These are phyloP conservation scores for Trichoderma sp. DNA, from an alignment of 2,329 filamentous ascomycete genomes.

Conservation along the genomic window DNA sequence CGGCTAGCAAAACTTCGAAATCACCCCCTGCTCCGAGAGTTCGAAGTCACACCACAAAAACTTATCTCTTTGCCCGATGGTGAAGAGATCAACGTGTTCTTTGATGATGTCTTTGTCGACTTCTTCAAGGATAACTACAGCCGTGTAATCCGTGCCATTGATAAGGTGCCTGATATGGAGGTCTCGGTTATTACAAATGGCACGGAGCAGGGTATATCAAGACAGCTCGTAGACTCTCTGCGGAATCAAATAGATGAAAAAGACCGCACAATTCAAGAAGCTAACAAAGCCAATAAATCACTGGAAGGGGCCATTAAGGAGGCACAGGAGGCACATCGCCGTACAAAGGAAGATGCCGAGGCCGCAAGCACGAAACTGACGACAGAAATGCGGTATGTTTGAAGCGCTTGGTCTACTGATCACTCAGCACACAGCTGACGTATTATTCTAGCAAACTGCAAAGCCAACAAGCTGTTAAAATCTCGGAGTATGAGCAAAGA, in stretches of 20 bases:
- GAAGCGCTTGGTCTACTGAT: background rate
- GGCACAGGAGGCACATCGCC: conserved; percentile 69
- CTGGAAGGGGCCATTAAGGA: conserved; percentile 61
- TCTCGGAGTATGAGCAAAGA: conserved; percentile 26
- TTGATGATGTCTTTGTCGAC: conserved; percentile 82
- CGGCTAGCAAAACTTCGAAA: conserved; percentile 73
- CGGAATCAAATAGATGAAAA: conserved; percentile 74
- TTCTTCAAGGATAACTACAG: conserved; percentile 97
- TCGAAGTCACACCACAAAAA: conserved; percentile 78
- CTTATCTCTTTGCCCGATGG: conserved; percentile 46
- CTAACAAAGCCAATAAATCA: conserved; percentile 44
- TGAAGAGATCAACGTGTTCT: conserved; percentile 73
- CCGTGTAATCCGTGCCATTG: conserved; percentile 76
- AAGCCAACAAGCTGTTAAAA: conserved; percentile 29
- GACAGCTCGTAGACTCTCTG: conserved; percentile 84
- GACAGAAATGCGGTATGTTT: conserved; percentile 51
- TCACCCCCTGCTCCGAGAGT: conserved; percentile 78
- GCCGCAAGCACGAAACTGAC: conserved; percentile 31
- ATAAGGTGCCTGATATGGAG: conserved; percentile 85
- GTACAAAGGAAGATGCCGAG: conserved; percentile 55
- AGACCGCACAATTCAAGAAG: conserved; percentile 49
- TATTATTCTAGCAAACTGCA: conserved; percentile 30
- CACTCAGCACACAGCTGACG: conserved; percentile 16
- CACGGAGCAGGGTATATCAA: conserved; percentile 84
- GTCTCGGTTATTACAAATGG: conserved; percentile 76